Evolutionary conservation across 306 rosid species (phyloP).

Genomic region (Quercus suber): DNA sequence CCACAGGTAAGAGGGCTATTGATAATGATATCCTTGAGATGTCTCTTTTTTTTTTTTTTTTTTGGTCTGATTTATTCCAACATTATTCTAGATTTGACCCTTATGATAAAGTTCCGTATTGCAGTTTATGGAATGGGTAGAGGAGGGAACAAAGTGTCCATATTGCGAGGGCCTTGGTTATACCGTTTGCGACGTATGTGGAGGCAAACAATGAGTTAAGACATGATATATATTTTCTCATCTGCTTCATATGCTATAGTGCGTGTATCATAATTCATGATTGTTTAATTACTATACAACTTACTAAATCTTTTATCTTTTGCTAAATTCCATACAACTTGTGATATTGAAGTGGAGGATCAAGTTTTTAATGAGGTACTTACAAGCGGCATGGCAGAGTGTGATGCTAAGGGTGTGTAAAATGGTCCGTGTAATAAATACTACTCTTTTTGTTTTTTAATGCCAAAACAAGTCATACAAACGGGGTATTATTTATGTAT

Average conservation of each 20-base stretch:
- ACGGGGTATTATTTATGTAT: no score
- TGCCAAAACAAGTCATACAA: not conserved
- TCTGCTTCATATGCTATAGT: conserved; percentile 6
- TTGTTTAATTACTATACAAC: not conserved
- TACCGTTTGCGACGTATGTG: conserved; percentile 61
- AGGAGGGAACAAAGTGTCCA: conserved; percentile 68
- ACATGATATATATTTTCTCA: conserved; percentile 21
- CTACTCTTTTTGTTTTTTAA: not conserved
- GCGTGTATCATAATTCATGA: not conserved
- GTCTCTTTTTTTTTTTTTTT: not conserved
- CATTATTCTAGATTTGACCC: conserved; percentile 11
- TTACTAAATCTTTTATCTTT: not conserved
- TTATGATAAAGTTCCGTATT: conserved; percentile 18
- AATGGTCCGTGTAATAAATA: no score
- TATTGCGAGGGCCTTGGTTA: conserved; percentile 86
- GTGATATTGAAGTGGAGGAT: not conserved
- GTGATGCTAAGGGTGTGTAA: no score
- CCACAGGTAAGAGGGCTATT: conserved; percentile 62
- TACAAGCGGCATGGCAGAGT: not conserved
- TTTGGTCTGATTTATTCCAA: not conserved
- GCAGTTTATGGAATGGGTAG: conserved; percentile 97
- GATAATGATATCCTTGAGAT: not conserved
- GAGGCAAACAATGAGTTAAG: conserved; percentile 47
- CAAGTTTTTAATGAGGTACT: not conserved
- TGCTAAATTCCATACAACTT: not conserved